These are phyloP conservation scores for Wickerhamomyces hampshirensis DNA, from an alignment of 805 yeast genomes.

Conservation along the genomic window DNA sequence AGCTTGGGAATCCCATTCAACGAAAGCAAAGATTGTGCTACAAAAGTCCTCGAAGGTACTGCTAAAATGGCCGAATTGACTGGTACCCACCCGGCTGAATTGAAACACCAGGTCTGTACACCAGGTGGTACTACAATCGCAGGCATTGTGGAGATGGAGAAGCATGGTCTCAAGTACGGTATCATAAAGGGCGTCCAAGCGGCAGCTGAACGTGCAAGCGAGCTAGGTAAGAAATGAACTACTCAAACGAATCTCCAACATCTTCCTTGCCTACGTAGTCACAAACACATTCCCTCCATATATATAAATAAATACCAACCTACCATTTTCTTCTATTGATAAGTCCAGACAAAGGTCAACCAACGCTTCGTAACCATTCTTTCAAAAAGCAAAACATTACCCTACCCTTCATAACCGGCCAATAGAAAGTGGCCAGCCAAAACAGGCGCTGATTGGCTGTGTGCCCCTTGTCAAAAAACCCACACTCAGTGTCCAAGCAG, in stretches of 20 bases:
- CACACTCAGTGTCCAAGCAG: too few species aligned
- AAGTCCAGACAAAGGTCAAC: too few species aligned
- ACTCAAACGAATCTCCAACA: too few species aligned
- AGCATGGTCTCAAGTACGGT: slow-evolving; percentile 80
- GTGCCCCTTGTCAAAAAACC: not conserved
- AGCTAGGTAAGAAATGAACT: slow-evolving; percentile 47
- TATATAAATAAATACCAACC: too few species aligned
- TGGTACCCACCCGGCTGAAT: slow-evolving; percentile 82
- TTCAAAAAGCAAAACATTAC: not conserved
- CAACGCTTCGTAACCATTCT: not conserved
- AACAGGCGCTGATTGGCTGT: not conserved
- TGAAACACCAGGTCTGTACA: slow-evolving; percentile 86
- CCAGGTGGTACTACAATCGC: slow-evolving; percentile 99
- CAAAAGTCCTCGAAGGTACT: slow-evolving; percentile 92
- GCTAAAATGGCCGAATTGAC: slow-evolving; percentile 83
- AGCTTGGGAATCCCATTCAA: slow-evolving; percentile 89
- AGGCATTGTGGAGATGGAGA: slow-evolving; percentile 90
- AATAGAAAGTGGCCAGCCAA: not conserved
- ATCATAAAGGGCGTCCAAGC: slow-evolving; percentile 87
- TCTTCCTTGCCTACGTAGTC: too few species aligned
- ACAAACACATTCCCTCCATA: too few species aligned
- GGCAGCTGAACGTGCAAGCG: slow-evolving; percentile 76
- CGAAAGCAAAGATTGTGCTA: slow-evolving; percentile 79
- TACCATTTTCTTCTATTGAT: too few species aligned
- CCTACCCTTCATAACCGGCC: not conserved